Evolutionary conservation across 306 rosid species (phyloP), one percentile per base, ranked within the genome.

Genomic region (Hippophae rhamnoides): DNA sequence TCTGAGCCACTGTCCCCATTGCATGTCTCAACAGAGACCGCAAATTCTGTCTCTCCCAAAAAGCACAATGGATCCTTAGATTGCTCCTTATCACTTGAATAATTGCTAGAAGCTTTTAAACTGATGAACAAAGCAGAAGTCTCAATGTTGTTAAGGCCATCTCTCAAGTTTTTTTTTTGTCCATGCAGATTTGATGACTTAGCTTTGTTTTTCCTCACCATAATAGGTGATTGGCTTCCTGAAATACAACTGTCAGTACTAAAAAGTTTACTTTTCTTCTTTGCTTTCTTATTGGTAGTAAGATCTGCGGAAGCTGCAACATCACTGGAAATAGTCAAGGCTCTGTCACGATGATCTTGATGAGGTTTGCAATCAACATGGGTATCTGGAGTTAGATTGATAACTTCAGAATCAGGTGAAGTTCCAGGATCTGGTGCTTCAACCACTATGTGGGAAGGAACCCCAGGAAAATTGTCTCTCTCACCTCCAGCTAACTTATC

Each of bases 371-470:
- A 85, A 53, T 79, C 81, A 46, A 62, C 78, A 64, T 74, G 92
- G 56, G 70, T 79, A 66, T 87, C 96, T 0, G 84, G 90, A 69
- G 66, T 65, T 60, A 82, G 64, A 78, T 87, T 84, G 60, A 85
- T 87, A 63, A 92, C 95, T 87, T 92, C 98, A 6, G 98, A 92
- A 83, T 92, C 98, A 66, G 96, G 98, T 41, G 98, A 92, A 73
- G 98, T 92, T 79, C 92, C 98, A 50, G 99, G 94, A 73, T 93
- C 80, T 60, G 86, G 58, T 52, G 93, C 69, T 45, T 79, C 83
- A 75, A 70, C 74, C 38, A 31, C 38, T 31, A 4, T 31, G 38
- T 31, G 38, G 38, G 38, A 31, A 5, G 38, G 38, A 69, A 68
- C 68, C 64, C 65, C 72, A 27, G 27, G 69, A 62, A 64, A 74